Evolutionary conservation across 371 early-diverging fungal species (phyloP).

Genomic region (Zychaea mexicana): DNA sequence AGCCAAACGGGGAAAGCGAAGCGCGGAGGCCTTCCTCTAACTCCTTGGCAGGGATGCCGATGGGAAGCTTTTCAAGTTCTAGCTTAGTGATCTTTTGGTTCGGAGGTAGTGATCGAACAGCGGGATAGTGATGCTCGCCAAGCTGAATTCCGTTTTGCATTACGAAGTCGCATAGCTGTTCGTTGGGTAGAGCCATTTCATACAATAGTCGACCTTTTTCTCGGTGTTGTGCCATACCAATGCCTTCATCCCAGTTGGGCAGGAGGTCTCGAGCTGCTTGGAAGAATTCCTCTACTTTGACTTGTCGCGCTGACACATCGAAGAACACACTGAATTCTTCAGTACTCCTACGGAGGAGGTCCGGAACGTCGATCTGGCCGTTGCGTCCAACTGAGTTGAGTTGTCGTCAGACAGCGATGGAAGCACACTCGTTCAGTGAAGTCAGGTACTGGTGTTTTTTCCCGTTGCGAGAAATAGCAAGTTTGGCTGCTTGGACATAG

Average conservation of each 20-base stretch:
- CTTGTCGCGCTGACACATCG: not conserved
- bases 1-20: not conserved
- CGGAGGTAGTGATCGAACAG: not conserved
- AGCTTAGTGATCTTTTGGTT: not conserved
- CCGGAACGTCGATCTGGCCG: too few species aligned
- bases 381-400: too few species aligned
- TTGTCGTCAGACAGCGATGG: too few species aligned
- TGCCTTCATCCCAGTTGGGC: conserved; percentile 3
- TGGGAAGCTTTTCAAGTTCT: not conserved
- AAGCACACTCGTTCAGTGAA: too few species aligned
- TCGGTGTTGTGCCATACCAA: not conserved
- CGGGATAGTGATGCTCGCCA: not conserved
- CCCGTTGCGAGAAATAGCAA: too few species aligned
- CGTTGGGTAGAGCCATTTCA: not conserved
- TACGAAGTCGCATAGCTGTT: not conserved
- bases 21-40: not conserved
- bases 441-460: too few species aligned
- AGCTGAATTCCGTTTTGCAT: not conserved
- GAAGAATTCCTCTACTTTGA: not conserved
- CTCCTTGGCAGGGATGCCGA: not conserved
- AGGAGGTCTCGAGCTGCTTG: not conserved
- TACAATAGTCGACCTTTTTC: not conserved
- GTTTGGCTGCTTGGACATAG: too few species aligned
- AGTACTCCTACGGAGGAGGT: too few species aligned
- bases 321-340: conserved; percentile 2